phyloP scores from a whole-genome alignment of 371 early-diverging fungal genomes.

The Rhizoclosmatium hyalinum region DNA sequence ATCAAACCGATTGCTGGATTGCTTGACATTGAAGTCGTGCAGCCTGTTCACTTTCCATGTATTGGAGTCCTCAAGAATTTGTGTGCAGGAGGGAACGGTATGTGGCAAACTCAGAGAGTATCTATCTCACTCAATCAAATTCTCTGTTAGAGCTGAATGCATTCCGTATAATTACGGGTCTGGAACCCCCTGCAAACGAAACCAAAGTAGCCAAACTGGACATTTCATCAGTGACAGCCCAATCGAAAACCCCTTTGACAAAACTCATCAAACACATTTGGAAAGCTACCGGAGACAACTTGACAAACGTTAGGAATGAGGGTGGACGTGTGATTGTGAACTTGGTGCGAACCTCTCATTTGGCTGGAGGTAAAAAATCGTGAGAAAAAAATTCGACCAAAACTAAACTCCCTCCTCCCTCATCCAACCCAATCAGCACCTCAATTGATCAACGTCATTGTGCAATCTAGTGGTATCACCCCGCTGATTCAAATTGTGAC shows the following conservation, averaged over 20 bases:
- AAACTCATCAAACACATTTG: slow-evolving; percentile 50
- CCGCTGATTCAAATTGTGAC: slow-evolving; percentile 57
- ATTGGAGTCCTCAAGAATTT: slow-evolving; percentile 57
- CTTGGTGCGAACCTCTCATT: slow-evolving; percentile 45
- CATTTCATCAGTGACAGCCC: neutral
- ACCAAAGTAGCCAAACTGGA: slow-evolving; percentile 32
- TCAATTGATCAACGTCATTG: slow-evolving; percentile 38
- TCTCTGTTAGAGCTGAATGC: slow-evolving; percentile 45
- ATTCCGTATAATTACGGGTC: slow-evolving; percentile 53
- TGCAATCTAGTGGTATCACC: slow-evolving; percentile 48
- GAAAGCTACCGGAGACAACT: slow-evolving; percentile 56
- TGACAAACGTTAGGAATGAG: slow-evolving; percentile 57
- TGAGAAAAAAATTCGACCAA: neutral
- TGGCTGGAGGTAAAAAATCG: slow-evolving; percentile 39
- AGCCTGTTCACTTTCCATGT: slow-evolving; percentile 52
- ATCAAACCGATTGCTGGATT: slow-evolving; percentile 40
- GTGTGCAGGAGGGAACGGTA: slow-evolving; percentile 50
- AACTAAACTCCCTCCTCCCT: neutral
- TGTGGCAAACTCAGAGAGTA: too few relatives aligned
- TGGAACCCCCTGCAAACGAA: slow-evolving; percentile 39
- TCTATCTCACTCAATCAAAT: neutral
- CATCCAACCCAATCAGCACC: slow-evolving; percentile 20
- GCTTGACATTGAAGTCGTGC: slow-evolving; percentile 46
- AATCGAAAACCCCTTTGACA: slow-evolving; percentile 41
- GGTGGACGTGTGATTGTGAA: slow-evolving; percentile 57